phyloP scores from a whole-genome alignment of 768 basidiomycete species.

The Rhodotorula kratochvilovae region DNA sequence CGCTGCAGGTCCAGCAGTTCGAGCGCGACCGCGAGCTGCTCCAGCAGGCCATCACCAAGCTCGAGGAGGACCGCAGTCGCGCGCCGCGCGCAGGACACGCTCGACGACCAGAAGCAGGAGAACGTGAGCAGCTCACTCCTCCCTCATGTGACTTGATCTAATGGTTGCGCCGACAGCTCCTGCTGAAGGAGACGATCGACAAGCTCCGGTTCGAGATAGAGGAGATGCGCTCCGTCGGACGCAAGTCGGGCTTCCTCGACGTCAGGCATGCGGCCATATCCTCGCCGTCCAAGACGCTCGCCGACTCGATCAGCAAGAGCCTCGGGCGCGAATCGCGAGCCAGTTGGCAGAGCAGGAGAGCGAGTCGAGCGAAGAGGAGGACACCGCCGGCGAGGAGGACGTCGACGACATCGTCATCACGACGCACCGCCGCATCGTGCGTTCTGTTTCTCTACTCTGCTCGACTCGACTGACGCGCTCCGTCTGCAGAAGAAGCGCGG shows the following conservation, averaged over 20 bases:
- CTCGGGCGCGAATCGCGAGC: conserved; percentile 28
- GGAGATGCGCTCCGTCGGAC: conserved; percentile 60
- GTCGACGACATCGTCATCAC: conserved; percentile 37
- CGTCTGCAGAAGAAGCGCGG: conserved; percentile 31
- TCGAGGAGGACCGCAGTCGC: conserved; percentile 69
- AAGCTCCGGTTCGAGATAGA: conserved; percentile 91
- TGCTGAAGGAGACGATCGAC: conserved; percentile 93
- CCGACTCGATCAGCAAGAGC: conserved; percentile 24
- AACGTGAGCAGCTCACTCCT: conserved; percentile 54
- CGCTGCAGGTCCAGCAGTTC: conserved; percentile 54
- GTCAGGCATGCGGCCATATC: background rate
- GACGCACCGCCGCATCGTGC: conserved; percentile 31
- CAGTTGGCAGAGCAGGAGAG: conserved; percentile 10
- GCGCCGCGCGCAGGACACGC: conserved; percentile 64
- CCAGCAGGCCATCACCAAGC: conserved; percentile 63
- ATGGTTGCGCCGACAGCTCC: conserved; percentile 19
- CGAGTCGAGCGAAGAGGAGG: conserved; percentile 3
- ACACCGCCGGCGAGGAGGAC: conserved; percentile 20
- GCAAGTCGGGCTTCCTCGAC: conserved; percentile 23
- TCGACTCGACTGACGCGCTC: background rate
- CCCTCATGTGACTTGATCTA: background rate
- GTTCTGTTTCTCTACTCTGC: background rate
- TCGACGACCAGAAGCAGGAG: conserved; percentile 92
- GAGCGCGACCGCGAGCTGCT: conserved; percentile 63
- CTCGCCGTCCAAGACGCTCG: conserved; percentile 18